Evolutionary conservation across 1,284 basidiomycete genomes (phyloP).

Genomic region (Trichosporon coremiiforme): DNA sequence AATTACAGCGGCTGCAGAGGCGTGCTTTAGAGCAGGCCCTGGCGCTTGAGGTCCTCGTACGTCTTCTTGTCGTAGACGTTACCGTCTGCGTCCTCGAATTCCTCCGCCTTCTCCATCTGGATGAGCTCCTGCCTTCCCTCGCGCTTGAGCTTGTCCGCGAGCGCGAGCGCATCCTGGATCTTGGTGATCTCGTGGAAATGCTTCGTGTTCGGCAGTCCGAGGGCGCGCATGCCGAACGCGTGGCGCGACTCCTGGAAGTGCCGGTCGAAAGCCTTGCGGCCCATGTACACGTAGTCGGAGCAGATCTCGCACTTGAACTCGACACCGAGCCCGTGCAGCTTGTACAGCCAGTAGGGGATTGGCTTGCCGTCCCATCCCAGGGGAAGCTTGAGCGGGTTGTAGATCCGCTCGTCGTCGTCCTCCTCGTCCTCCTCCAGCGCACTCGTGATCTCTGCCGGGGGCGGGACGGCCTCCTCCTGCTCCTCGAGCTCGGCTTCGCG

Average conservation of each 20-base stretch:
- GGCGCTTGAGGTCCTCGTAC: conserved; percentile 55
- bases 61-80: conserved; percentile 66
- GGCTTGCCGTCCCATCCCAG: conserved; percentile 98
- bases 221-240: conserved; percentile 96
- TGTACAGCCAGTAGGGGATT: conserved; percentile 98
- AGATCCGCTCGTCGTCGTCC: conserved; percentile 91
- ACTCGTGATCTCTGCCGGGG: conserved; percentile 57
- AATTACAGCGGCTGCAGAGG: not conserved
- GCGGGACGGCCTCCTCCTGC: conserved; percentile 65
- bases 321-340: conserved; percentile 93
- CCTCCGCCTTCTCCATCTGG: conserved; percentile 90
- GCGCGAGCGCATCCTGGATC: conserved; percentile 91
- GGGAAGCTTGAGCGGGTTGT: conserved; percentile 96
- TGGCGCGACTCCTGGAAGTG: conserved; percentile 81
- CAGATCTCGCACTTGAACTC: conserved; percentile 99
- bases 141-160: conserved; percentile 92
- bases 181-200: conserved; percentile 98
- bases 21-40: conserved; percentile 51
- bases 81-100: conserved; percentile 93
- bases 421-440: conserved; percentile 67
- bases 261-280: conserved; percentile 59
- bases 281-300: conserved; percentile 93
- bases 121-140: conserved; percentile 89
- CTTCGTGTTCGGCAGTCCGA: conserved; percentile 96
- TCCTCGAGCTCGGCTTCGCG: conserved; percentile 93